Percentiles rank a stretch among this genome's conserved stretches.
phyloP scores from a whole-genome alignment of 352 stramenopile genomes.

The Phytophthora chlamydospora region DNA sequence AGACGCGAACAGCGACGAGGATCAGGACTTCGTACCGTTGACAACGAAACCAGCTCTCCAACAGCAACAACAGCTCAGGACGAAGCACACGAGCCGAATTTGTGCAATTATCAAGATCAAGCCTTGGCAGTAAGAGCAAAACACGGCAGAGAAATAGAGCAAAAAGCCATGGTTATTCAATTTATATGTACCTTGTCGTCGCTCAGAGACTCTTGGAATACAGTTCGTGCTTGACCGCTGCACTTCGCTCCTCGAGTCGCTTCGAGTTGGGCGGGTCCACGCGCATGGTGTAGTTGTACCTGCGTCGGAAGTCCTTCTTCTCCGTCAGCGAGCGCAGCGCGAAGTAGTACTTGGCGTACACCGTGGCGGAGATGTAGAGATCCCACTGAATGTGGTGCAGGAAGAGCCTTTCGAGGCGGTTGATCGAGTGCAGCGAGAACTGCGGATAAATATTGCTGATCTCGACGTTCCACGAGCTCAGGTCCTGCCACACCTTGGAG shows the following conservation, averaged over 20 bases:
- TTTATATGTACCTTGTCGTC: constrained; percentile 14
- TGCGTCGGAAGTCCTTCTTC: constrained; percentile 90
- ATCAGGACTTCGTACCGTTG: no score
- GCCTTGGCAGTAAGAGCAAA: no score
- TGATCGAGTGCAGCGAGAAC: constrained; percentile 98
- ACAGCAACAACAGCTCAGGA: no score
- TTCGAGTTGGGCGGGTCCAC: constrained; percentile 88
- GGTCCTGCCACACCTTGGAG: constrained; percentile 99
- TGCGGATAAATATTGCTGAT: constrained; percentile 98
- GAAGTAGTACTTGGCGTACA: constrained; percentile 99
- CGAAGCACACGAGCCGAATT: no score
- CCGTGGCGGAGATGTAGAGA: constrained; percentile 95
- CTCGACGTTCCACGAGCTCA: constrained; percentile 98
- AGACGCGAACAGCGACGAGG: no score
- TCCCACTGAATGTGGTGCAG: constrained; percentile 98
- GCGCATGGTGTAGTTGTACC: constrained; percentile 92
- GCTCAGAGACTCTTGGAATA: constrained; percentile 86
- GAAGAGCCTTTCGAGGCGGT: constrained; percentile 96
- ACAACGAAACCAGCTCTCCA: no score
- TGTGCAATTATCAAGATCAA: no score
- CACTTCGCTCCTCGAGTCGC: constrained; percentile 84
- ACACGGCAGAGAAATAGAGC: constrained; percentile 31
- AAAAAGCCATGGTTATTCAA: constrained; percentile 19
- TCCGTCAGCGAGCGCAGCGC: constrained; percentile 93
- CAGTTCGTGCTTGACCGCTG: constrained; percentile 79